Base-by-base conservation (phyloP, 73 alveolate species). In the Paramecium octaurelia region DNA sequence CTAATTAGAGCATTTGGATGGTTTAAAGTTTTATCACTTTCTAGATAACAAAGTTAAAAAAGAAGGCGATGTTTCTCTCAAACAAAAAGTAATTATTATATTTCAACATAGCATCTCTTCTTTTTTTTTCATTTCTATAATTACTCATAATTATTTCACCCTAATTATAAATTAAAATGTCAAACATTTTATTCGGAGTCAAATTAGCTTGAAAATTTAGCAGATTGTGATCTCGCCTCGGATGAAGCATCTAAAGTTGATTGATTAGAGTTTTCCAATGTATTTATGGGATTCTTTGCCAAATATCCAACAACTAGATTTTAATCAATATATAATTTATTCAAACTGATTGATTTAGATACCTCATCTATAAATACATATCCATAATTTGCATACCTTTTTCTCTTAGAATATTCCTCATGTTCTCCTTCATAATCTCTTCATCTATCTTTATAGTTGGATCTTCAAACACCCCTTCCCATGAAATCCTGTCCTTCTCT, bases 1-100 rank as follows among this genome's bases (percentile, higher is more conserved):
- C 24, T 23, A 89, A 58, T 64, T 69, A 20, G 3, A 89, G 57
- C 84, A 36, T 42, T 36, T 77, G n/a, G 18, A 40, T 83, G 6
- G 48, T 44, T n/a, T 89, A 89, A 10, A 83, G 46, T 35, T 89
- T 69, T n/a, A 89, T 89, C 20, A 89, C 38, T 24, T 89, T 89
- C 48, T 89, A 50, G 12, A 89, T 89, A 21, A 89, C 94, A 44
- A 89, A 89, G 24, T 89, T 89, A 35, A 83, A 89, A 69, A 89
- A 89, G 76, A 89, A 89, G 9, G 94, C 94, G 73, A 89, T 89
- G 73, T 89, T 89, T 70, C 94, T 77, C 29, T 89, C 94, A 73
- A 70, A 89, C 16, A 89, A 40, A 31, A 89, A 70, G 58, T 89
- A 89, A 38, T 89, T 83, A 43, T 89, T 89, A 9, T 70, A 70